These are phyloP conservation scores for Botryosphaeria dothidea DNA, from an alignment of 2,329 filamentous ascomycete species.

Conservation along the genomic window DNA sequence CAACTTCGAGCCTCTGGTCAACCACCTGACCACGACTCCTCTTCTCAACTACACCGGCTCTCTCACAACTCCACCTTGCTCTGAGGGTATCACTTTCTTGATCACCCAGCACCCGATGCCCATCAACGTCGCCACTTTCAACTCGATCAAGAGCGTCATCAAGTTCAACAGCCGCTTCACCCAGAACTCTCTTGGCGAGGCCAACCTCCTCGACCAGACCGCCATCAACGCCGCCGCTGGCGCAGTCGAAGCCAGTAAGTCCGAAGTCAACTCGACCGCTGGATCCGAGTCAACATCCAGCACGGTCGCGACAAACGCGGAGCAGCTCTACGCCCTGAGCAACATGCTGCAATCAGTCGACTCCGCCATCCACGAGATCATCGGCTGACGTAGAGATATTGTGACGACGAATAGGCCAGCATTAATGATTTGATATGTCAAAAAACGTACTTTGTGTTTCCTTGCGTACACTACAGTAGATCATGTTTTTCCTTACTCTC, in stretches of 20 bases:
- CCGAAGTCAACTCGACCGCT: neutral
- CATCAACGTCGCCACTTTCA: constrained; percentile 52
- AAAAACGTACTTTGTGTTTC: neutral
- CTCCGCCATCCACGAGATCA: constrained; percentile 5
- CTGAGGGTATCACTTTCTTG: constrained; percentile 57
- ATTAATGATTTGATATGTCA: neutral
- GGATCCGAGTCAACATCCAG: too few species aligned
- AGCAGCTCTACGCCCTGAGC: neutral
- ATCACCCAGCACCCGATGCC: constrained; percentile 51
- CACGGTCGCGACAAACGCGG: neutral
- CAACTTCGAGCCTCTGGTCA: constrained; percentile 45
- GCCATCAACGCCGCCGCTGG: neutral
- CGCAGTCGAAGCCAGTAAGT: neutral
- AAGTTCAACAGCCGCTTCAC: constrained; percentile 59
- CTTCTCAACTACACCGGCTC: constrained; percentile 59
- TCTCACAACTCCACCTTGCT: constrained; percentile 64
- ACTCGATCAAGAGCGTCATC: constrained; percentile 54
- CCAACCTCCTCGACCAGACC: constrained; percentile 42
- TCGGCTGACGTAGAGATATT: neutral
- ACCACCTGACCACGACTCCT: constrained; percentile 38
- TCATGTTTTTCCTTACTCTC: neutral
- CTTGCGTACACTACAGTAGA: neutral
- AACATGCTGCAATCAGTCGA: neutral
- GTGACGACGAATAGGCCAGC: neutral
- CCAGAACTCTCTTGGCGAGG: constrained; percentile 51